A percentile compares a stretch with the other conserved stretches of the same genome.
phyloP scores from a whole-genome alignment of 352 stramenopile species.

The Phytophthora capsici region DNA sequence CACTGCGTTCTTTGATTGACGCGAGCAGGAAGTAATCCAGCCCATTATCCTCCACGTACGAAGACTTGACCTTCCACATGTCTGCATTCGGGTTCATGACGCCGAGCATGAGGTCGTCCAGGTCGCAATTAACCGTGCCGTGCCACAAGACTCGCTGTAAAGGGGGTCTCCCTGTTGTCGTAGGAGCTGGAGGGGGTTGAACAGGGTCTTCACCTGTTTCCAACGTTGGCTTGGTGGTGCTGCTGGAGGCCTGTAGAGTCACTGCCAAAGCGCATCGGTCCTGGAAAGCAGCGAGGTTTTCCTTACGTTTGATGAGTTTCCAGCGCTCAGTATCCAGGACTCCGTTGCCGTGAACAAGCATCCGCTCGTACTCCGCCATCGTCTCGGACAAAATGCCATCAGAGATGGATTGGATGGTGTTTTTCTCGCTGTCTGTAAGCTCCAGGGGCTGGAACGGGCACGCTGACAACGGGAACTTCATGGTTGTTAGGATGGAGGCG shows the following conservation, averaged over 20 bases:
- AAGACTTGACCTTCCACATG: slow-evolving; percentile 52
- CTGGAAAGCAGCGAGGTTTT: slow-evolving; percentile 58
- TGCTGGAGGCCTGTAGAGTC: slow-evolving; percentile 33
- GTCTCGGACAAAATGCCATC: slow-evolving; percentile 39
- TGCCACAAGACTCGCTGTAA: slow-evolving; percentile 37
- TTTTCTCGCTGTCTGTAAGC: slow-evolving; percentile 34
- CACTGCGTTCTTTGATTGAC: slow-evolving; percentile 28
- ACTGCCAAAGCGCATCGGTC: slow-evolving; percentile 44
- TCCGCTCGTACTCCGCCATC: slow-evolving; percentile 49
- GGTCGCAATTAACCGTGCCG: slow-evolving; percentile 52
- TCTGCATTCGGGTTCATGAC: slow-evolving; percentile 40
- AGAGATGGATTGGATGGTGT: slow-evolving; percentile 23
- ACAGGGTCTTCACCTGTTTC: slow-evolving; percentile 24
- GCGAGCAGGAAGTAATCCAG: slow-evolving; percentile 38
- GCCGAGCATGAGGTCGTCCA: slow-evolving; percentile 54
- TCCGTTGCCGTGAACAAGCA: slow-evolving; percentile 41
- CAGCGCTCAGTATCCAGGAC: slow-evolving; percentile 49
- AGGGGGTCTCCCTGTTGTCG: background rate
- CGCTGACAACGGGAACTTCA: slow-evolving; percentile 50
- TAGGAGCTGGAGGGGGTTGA: slow-evolving; percentile 15
- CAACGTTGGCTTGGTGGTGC: slow-evolving; percentile 20
- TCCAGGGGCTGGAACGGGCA: slow-evolving; percentile 38
- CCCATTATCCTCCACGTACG: slow-evolving; percentile 49
- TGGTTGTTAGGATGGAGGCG: slow-evolving; percentile 11
- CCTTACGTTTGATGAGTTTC: slow-evolving; percentile 57